These are phyloP conservation scores for Mycena polygramma DNA, from an alignment of 768 basidiomycete species.

Conservation along the genomic window DNA sequence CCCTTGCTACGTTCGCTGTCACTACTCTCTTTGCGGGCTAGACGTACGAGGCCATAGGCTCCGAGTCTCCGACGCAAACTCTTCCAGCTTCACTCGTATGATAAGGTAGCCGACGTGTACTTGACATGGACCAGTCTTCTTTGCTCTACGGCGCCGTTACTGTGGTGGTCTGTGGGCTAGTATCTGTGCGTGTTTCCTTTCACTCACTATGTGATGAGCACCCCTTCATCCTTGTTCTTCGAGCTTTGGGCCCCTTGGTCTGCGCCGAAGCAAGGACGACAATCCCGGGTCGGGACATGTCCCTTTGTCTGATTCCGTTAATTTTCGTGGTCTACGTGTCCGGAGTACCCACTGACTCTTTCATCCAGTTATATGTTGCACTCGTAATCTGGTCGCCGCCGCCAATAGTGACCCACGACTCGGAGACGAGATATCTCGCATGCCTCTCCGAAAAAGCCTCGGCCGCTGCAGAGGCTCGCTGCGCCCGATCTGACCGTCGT, in stretches of 20 bases:
- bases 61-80: not conserved
- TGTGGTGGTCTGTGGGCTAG: slow-evolving; percentile 47
- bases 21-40: not conserved
- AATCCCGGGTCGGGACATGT: slow-evolving; percentile 60
- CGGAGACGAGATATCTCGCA: slow-evolving; percentile 79
- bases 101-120: slow-evolving; percentile 29
- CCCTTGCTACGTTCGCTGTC: not conserved
- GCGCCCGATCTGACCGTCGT: slow-evolving; percentile 84
- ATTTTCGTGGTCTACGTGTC: slow-evolving; percentile 9
- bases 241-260: slow-evolving; percentile 70
- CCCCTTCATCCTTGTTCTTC: slow-evolving; percentile 95
- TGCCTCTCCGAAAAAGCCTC: slow-evolving; percentile 64
- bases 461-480: slow-evolving; percentile 68
- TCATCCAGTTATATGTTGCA: slow-evolving; percentile 72
- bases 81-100: slow-evolving; percentile 28
- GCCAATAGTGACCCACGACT: slow-evolving; percentile 69
- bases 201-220: slow-evolving; percentile 64
- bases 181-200: slow-evolving; percentile 51
- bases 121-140: slow-evolving; percentile 46
- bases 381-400: slow-evolving; percentile 83
- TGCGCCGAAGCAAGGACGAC: slow-evolving; percentile 79
- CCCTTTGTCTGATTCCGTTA: slow-evolving; percentile 52
- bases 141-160: slow-evolving; percentile 54
- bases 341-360: slow-evolving; percentile 33
- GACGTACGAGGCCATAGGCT: slow-evolving; percentile 4